These are phyloP conservation scores for Colletotrichum liriopes DNA, from an alignment of 2,329 filamentous ascomycete species.

Conservation along the genomic window DNA sequence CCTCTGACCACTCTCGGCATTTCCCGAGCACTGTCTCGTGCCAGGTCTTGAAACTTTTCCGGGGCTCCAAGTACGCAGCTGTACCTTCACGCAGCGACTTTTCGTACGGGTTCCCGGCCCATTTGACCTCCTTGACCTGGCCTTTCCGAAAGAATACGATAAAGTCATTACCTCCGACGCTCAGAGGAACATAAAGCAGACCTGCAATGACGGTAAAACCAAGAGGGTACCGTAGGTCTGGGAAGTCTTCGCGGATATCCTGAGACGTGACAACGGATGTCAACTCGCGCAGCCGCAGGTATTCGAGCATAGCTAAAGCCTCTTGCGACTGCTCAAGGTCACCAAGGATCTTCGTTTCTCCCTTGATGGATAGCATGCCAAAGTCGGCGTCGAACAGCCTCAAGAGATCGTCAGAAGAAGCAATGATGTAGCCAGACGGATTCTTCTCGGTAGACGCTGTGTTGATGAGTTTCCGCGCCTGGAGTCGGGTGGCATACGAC, in stretches of 20 bases:
- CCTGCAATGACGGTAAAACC: conserved; percentile 86
- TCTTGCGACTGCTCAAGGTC: conserved; percentile 84
- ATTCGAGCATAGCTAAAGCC: conserved; percentile 87
- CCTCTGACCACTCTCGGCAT: conserved; percentile 89
- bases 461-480: conserved; percentile 90
- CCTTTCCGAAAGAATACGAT: conserved; percentile 92
- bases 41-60: conserved; percentile 86
- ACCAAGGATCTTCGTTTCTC: conserved; percentile 91
- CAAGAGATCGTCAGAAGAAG: conserved; percentile 87
- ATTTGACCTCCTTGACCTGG: conserved; percentile 83
- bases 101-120: conserved; percentile 90
- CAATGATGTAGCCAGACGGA: conserved; percentile 90
- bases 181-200: conserved; percentile 85
- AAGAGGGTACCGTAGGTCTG: conserved; percentile 83
- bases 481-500: conserved; percentile 87
- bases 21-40: conserved; percentile 85
- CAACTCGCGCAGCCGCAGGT: conserved; percentile 82
- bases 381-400: conserved; percentile 91
- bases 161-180: conserved; percentile 83
- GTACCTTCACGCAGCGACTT: conserved; percentile 82
- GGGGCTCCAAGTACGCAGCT: conserved; percentile 81
- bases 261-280: conserved; percentile 84
- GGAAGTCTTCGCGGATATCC: conserved; percentile 83
- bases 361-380: conserved; percentile 85
- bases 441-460: conserved; percentile 86